Evolutionary conservation across 371 early-diverging fungal genomes (phyloP), one percentile per base, ranked within the genome.

Genomic region (Lichtheimia hyalospora): DNA sequence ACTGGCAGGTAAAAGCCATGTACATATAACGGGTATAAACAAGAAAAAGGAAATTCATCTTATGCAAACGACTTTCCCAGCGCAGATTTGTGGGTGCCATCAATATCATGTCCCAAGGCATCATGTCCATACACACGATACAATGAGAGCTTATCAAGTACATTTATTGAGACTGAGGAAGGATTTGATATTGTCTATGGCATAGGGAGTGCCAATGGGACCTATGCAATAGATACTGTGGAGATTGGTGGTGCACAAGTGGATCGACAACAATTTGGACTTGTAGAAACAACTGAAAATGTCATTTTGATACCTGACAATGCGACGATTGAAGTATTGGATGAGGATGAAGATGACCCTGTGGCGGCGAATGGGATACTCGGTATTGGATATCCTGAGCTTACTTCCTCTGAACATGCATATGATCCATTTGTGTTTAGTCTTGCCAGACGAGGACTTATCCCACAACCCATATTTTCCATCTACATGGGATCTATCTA

Each of bases 41-140:
- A 34, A 34, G 34, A 34, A 34, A 34, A 52, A 41, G 24, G 42
- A 49, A 18, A 13, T 15, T 25, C 5, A 53, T 12, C 23, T 39
- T 16, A 51, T 27, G 5, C 4, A 27, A 5, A n/a, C 20, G 18
- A 20, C 5, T 54, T 52, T 25, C 40, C 14, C 54, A 78, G 79
- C 70, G 74, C 75, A 46, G 79, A 79, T 61, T 58, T 79, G n/a
- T 79, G 79, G 79, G 62, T 79, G 27, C 79, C 79, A 16, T 73
- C 72, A 3, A 61, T 62, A 1, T 23, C 52, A 39, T 79, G 79
- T 57, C 67, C 79, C 12, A 52, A 58, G n/a, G 58, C 48, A n/a
- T 54, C 58, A 24, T 79, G 79, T 66, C 75, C 79, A 8, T 73
- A 73, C 34, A 51, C 42, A 7, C 42, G 63, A 2, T 81, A 76